Percentiles rank a stretch among this genome's conserved stretches.
Evolutionary conservation across 345 rosid species (phyloP).

Genomic region (Turnera subulata): DNA sequence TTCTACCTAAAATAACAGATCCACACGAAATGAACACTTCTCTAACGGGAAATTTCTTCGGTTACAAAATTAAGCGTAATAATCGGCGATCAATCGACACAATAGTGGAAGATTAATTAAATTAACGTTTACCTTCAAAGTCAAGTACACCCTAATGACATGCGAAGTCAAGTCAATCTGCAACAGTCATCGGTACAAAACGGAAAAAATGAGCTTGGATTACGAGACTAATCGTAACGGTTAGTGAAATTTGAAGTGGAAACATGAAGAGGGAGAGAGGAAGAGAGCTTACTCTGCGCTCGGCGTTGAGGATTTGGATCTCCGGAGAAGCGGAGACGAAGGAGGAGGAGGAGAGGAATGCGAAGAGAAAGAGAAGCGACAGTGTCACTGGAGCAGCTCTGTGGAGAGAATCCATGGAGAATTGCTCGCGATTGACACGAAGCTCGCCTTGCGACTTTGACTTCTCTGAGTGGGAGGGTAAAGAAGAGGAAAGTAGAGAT

Average conservation of each 20-base stretch:
- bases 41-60: too few relatives aligned
- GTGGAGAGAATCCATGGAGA: too few relatives aligned
- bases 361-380: conserved; percentile 32
- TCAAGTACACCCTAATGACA: conserved; percentile 75
- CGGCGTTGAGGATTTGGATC: conserved; percentile 76
- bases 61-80: too few relatives aligned
- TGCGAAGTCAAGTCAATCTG: conserved; percentile 96
- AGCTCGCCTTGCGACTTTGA: too few relatives aligned
- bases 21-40: conserved; percentile 1
- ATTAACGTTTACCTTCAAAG: conserved; percentile 87
- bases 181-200: conserved; percentile 16
- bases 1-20: conserved; percentile 55
- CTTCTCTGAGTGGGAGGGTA: too few relatives aligned
- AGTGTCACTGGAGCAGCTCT: conserved; percentile 26
- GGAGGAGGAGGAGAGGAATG: conserved; percentile 35
- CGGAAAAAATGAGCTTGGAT: background rate
- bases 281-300: conserved; percentile 65
- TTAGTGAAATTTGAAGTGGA: too few relatives aligned
- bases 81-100: too few relatives aligned
- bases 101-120: too few relatives aligned
- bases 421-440: too few relatives aligned
- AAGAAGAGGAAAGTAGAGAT: too few relatives aligned
- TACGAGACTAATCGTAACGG: too few relatives aligned
- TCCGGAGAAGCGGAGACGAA: conserved; percentile 34
- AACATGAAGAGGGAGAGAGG: background rate